Evolutionary conservation across 768 basidiomycete genomes (phyloP).

Genomic region (Crepidotus variabilis): DNA sequence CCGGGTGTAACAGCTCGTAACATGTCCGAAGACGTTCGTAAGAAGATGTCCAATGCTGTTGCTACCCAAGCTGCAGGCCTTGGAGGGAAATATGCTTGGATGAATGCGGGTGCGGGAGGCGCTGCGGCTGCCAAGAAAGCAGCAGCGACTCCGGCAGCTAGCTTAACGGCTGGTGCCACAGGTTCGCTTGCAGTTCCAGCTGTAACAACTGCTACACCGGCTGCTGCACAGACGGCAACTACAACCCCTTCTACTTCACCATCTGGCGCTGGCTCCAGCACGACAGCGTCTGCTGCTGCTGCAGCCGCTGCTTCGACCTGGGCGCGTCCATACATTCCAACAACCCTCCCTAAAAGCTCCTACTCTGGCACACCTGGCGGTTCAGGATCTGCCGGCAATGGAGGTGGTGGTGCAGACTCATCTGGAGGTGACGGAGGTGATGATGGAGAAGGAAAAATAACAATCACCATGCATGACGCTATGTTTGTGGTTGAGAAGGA

Average conservation of each 20-base stretch:
- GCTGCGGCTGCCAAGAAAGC: conserved; percentile 29
- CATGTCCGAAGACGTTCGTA: conserved; percentile 88
- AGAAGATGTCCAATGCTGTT: conserved; percentile 89
- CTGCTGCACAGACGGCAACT: background rate
- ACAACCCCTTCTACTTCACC: background rate
- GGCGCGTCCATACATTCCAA: no score
- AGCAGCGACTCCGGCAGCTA: conserved; percentile 25
- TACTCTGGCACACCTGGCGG: no score
- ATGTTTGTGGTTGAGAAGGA: conserved; percentile 86
- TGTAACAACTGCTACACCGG: conserved; percentile 5
- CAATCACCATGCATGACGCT: conserved; percentile 74
- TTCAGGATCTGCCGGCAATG: background rate
- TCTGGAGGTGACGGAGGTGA: background rate
- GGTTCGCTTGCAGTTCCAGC: conserved; percentile 23
- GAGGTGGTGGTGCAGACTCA: background rate
- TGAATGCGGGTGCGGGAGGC: conserved; percentile 55
- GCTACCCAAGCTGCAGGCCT: conserved; percentile 87
- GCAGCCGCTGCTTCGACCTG: conserved; percentile 30
- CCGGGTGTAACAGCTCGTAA: conserved; percentile 83
- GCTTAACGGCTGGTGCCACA: conserved; percentile 25
- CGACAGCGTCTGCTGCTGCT: background rate
- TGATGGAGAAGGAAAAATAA: conserved; percentile 53
- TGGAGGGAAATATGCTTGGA: conserved; percentile 84
- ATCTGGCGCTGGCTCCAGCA: background rate
- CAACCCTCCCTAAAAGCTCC: no score